Conservation (phyloP, 768 basidiomycete species). For the Suillus spraguei region DNA sequence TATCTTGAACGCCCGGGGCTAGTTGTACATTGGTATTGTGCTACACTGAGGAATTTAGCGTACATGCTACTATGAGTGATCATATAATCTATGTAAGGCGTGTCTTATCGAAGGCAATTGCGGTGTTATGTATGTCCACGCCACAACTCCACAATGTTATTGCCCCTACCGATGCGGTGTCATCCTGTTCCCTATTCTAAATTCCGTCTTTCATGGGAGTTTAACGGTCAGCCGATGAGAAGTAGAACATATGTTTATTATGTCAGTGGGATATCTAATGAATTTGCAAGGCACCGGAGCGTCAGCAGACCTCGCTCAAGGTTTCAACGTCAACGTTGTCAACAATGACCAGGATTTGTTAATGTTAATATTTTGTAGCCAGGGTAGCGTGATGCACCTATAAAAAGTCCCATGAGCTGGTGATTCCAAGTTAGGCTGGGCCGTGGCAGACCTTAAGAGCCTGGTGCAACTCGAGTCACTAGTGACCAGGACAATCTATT, state of each 20-base stretch:
- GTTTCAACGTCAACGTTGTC: neutral
- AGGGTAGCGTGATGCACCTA: neutral
- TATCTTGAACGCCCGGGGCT: neutral
- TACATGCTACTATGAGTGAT: neutral
- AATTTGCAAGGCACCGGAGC: neutral
- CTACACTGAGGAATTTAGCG: neutral
- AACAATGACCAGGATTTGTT: neutral
- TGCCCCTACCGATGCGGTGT: neutral
- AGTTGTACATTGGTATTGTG: neutral
- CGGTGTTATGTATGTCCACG: neutral
- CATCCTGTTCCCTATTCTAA: neutral
- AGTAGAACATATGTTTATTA: neutral
- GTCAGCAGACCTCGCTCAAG: neutral
- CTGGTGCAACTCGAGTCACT: neutral
- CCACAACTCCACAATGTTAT: neutral
- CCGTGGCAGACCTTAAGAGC: neutral
- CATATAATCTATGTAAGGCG: neutral
- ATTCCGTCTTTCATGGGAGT: neutral
- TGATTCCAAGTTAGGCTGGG: neutral
- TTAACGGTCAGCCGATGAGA: neutral
- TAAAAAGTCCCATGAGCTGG: slow-evolving; percentile 1
- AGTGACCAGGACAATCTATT: neutral
- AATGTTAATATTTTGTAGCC: neutral
- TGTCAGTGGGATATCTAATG: neutral
- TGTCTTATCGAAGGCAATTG: neutral